Evolutionary conservation across 1,284 basidiomycete genomes (phyloP).

Genomic region (Ustilago sp.): DNA sequence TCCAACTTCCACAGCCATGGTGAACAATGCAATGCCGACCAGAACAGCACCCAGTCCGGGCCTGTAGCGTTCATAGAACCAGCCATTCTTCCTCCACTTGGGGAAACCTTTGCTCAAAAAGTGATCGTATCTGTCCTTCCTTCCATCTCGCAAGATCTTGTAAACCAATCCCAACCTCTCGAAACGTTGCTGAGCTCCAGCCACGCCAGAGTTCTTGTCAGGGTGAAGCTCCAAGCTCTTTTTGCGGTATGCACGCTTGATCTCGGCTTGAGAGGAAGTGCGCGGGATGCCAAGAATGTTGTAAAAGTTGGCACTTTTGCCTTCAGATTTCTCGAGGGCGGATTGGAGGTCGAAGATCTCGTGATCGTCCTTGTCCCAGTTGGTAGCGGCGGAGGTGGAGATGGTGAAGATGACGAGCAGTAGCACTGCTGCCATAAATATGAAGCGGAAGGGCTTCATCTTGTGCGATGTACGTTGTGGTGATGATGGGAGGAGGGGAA

Average conservation of each 20-base stretch:
- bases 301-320: slow-evolving; percentile 62
- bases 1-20: slow-evolving; percentile 40
- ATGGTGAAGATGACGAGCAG: slow-evolving; percentile 24
- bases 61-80: slow-evolving; percentile 64
- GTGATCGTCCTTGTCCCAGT: slow-evolving; percentile 63
- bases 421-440: slow-evolving; percentile 21
- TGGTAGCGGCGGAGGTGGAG: slow-evolving; percentile 20
- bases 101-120: slow-evolving; percentile 67
- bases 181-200: slow-evolving; percentile 60
- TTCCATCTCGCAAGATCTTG: slow-evolving; percentile 65
- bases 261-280: slow-evolving; percentile 41
- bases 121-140: slow-evolving; percentile 67
- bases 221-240: slow-evolving; percentile 65
- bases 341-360: slow-evolving; percentile 68
- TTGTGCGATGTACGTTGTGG: not conserved
- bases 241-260: slow-evolving; percentile 66
- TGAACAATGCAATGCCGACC: slow-evolving; percentile 48
- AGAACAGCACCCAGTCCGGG: slow-evolving; percentile 58
- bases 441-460: slow-evolving; percentile 34
- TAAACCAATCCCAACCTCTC: slow-evolving; percentile 65
- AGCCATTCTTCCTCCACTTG: slow-evolving; percentile 64
- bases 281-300: slow-evolving; percentile 56
- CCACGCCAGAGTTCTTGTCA: slow-evolving; percentile 60
- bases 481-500: not conserved
- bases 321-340: slow-evolving; percentile 58